Base-by-base conservation (phyloP, 352 stramenopile species). In the Detonula confervacea region DNA sequence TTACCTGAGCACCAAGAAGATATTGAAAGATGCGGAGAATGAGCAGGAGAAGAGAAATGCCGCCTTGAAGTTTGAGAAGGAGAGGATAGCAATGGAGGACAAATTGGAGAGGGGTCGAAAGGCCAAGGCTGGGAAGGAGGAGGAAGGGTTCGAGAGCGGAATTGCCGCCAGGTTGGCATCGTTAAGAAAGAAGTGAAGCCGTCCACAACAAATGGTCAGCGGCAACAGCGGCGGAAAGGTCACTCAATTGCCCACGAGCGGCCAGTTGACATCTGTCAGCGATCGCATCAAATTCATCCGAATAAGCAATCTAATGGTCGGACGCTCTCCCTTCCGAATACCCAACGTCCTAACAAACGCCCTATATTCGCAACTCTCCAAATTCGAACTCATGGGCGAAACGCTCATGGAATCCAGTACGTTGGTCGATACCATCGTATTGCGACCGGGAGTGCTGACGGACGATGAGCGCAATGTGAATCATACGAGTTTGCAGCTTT, bases 311-410 rank as follows among this genome's bases (percentile, higher is more conserved):
- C 33, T 87, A 0, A 83, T 60, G 47, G 57, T 91, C 0, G 63
- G 39, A 12, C 57, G 68, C 3, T 75, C 61, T 57, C 81, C 84
- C 20, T 92, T 83, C 71, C 27, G 81, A 33, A 42, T 88, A 69
- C 67, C 80, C 0, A 80, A 77, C 33, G 22, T 88, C 9, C 24
- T 91, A 8, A 82, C 77, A 8, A 92, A 92, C 70, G 69, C 84
- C 9, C 44, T 91, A 47, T 68, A 80, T 37, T 90, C 80, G 0
- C 49, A 82, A 16, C 57, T 86, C 4, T 87, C 88, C 70, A 65
- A 84, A 35, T 91, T 87, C 69, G 79, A 92, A 52, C 70, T 85
- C 57, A 90, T 87, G 71, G 62, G 77, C 1, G 87, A 92, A 73
- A 75, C 72, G 39, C 14, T 91, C 1, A 67, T 92, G 49, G 71